Evolutionary conservation across 2,329 filamentous ascomycete genomes (phyloP), one percentile per base, ranked within the genome.

Genomic region (Pseudogymnoascus sp.): DNA sequence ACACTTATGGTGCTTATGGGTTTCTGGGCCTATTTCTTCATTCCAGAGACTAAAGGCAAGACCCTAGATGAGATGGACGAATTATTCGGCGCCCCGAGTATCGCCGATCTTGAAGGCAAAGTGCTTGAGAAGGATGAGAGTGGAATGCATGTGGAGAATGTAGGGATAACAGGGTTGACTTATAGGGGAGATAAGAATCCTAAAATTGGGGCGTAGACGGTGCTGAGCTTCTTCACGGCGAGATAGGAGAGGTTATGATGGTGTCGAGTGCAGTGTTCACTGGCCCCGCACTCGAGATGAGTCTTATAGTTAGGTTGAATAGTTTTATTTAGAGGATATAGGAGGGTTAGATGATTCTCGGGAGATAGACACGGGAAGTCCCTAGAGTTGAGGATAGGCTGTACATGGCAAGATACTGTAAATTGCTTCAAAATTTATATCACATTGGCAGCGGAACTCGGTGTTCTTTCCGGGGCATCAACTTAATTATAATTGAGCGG

Each of bases 71-170:
- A 73, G 33, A 76, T 78, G 69, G 77, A 79, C 63, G 70, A 69
- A 3, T 70, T 80, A 16, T 80, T 79, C 35, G 61, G 63, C 52
- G 62, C 37, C 7, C 37, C 37, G 12, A 40, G 37, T 40, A n/a
- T 40, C n/a, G 14, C 37, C 3, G 87, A 89, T 69, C 79, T 81
- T 61, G 84, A 88, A 73, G 81, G 87, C 35, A 89, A 40, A 40
- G 37, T 5, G 37, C 16, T 40, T 40, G 6, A 40, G 37, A 40
- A 40, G n/a, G 37, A 40, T 40, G 14, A 38, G 37, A 38, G 37
- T 40, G 14, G 4, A 16, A 16, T 40, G 6, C 37, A 40, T 40
- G 16, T 40, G 2, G 37, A 40, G n/a, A 11, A 40, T 40, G 37
- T 16, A 7, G 37, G 37, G 37, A 5, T n/a, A 5, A 40, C 37